Percentiles rank a stretch among this genome's conserved stretches.
phyloP scores from a whole-genome alignment of 2,329 filamentous ascomycete species.

The Sporothrix pallida region DNA sequence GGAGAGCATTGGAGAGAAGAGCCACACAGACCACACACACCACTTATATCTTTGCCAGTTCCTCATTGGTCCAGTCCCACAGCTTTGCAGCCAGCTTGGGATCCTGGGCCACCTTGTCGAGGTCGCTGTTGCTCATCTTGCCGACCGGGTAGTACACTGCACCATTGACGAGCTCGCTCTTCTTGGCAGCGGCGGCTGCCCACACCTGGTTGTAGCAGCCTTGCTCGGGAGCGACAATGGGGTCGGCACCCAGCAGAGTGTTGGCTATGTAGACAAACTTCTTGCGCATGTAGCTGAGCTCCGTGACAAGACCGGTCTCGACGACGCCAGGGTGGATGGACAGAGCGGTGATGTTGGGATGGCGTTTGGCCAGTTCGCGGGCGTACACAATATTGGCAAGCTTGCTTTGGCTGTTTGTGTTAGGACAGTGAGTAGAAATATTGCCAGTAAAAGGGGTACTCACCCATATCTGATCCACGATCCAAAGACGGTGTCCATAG shows the following conservation, averaged over 20 bases:
- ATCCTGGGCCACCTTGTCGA: conserved; percentile 42
- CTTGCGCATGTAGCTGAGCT: conserved; percentile 34
- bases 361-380: conserved; percentile 40
- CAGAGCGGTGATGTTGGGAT: conserved; percentile 40
- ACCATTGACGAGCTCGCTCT: conserved; percentile 43
- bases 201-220: conserved; percentile 51
- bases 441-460: not conserved
- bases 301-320: conserved; percentile 41
- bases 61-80: conserved; percentile 48
- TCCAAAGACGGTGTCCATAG: conserved; percentile 38
- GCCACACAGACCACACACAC: not conserved
- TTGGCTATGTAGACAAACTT: conserved; percentile 37
- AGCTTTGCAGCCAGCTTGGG: conserved; percentile 44
- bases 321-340: conserved; percentile 43
- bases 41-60: conserved; percentile 39
- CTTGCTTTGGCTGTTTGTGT: conserved; percentile 39
- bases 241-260: conserved; percentile 32
- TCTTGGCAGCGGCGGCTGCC: conserved; percentile 44
- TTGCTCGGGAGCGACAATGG: conserved; percentile 42
- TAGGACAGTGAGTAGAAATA: not conserved
- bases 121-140: conserved; percentile 36
- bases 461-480: conserved; percentile 42
- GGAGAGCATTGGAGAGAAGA: not conserved
- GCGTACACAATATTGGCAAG: conserved; percentile 43
- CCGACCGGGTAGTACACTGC: conserved; percentile 49